Conservation (phyloP, 768 basidiomycete species). For the Amanita muscaria region DNA sequence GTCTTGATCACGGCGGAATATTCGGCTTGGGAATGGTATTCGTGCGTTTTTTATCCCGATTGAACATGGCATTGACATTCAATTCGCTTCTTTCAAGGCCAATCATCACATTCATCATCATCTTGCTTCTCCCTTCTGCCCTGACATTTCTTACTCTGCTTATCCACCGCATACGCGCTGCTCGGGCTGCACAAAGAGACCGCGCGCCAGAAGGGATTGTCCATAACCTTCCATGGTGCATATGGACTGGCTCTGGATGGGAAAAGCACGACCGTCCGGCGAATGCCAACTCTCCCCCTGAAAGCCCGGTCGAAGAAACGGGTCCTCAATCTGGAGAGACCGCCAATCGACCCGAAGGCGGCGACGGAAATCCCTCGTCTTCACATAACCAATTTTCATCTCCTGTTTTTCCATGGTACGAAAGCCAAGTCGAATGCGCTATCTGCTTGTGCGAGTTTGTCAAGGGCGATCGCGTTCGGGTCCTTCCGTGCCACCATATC, state of each 20-base stretch:
- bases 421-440: conserved; percentile 78
- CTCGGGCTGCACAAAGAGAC: conserved; percentile 74
- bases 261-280: conserved; percentile 58
- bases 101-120: conserved; percentile 77
- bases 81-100: conserved; percentile 40
- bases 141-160: conserved; percentile 86
- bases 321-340: not conserved
- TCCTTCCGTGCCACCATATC: conserved; percentile 89
- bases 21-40: conserved; percentile 89
- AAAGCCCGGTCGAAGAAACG: conserved; percentile 13
- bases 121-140: conserved; percentile 82
- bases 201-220: conserved; percentile 80
- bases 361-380: conserved; percentile 25
- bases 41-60: conserved; percentile 38
- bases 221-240: conserved; percentile 67
- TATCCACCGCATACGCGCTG: conserved; percentile 79
- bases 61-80: conserved; percentile 4
- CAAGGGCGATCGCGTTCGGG: conserved; percentile 83
- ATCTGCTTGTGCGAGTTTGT: conserved; percentile 87
- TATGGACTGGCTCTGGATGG: conserved; percentile 77
- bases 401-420: conserved; percentile 61
- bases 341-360: not conserved
- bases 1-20: conserved; percentile 71
- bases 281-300: conserved; percentile 13
- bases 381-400: conserved; percentile 24